These are phyloP conservation scores for Alternaria viburni DNA, from an alignment of 2,329 filamentous ascomycete species.

Conservation along the genomic window DNA sequence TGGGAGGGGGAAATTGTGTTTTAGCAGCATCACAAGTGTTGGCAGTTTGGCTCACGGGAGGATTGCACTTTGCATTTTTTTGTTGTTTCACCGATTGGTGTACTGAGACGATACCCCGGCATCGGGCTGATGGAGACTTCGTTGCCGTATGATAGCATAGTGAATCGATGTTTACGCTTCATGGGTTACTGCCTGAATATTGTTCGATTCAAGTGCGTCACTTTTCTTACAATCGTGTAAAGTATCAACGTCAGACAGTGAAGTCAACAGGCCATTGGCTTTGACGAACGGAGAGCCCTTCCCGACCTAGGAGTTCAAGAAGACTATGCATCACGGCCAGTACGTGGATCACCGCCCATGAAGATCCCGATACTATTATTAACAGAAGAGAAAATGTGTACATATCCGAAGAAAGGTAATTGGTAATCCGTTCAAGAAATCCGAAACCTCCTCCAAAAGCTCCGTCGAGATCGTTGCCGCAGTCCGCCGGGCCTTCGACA, in stretches of 20 bases:
- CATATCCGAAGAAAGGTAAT: slow-evolving; percentile 8
- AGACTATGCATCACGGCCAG: background rate
- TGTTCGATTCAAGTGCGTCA: background rate
- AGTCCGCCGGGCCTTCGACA: slow-evolving; percentile 9
- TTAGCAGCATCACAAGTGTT: background rate
- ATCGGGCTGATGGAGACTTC: background rate
- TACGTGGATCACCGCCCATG: background rate
- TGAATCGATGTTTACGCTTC: background rate
- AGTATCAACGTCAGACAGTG: background rate
- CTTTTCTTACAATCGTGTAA: background rate
- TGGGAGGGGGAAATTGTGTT: background rate
- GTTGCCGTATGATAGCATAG: background rate
- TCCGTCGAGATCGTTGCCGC: slow-evolving; percentile 23
- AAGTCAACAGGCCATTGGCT: background rate
- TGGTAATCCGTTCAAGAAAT: slow-evolving; percentile 7
- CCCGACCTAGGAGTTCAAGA: background rate
- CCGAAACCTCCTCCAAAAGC: slow-evolving; percentile 29
- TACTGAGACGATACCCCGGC: slow-evolving; percentile 7
- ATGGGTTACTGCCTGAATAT: background rate
- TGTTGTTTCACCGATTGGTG: background rate
- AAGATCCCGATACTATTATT: background rate
- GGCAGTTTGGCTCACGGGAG: background rate
- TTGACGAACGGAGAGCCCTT: background rate
- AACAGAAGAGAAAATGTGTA: slow-evolving; percentile 18
- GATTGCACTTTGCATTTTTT: background rate